Evolutionary conservation across 1,139 yeast genomes (phyloP).

Genomic region (Yamadazyma diospyri): DNA sequence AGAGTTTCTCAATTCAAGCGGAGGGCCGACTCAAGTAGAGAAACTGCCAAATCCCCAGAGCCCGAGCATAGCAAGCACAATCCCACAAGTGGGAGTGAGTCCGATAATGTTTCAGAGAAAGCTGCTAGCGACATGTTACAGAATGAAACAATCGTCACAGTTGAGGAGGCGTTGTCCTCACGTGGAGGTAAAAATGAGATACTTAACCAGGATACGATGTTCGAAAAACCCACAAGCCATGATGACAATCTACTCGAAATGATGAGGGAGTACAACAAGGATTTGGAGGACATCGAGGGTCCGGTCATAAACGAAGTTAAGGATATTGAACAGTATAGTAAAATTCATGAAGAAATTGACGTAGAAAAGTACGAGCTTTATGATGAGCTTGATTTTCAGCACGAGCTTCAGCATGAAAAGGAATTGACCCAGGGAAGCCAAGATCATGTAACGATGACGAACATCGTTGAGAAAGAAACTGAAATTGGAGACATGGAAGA

Average conservation of each 20-base stretch:
- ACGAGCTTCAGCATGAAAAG: constrained; percentile 6
- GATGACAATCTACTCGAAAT: constrained; percentile 10
- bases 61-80: no score
- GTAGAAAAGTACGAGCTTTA: constrained; percentile 17
- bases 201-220: no score
- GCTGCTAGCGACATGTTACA: no score
- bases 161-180: no score
- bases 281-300: constrained; percentile 53
- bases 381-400: constrained; percentile 11
- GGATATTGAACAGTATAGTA: constrained; percentile 55
- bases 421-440: constrained; percentile 7
- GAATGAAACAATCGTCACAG: no score
- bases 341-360: constrained; percentile 33
- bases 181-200: no score
- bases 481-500: constrained; percentile 13
- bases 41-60: no score
- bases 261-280: constrained; percentile 27
- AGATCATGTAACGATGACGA: constrained; percentile 28
- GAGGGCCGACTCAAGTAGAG: neutral
- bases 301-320: constrained; percentile 51
- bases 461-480: constrained; percentile 33
- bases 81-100: no score
- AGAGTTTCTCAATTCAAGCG: constrained; percentile 3
- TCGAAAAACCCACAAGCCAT: no score
- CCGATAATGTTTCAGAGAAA: no score